phyloP scores from a whole-genome alignment of 2,329 filamentous ascomycete genomes.

The Ceratocystis colombiana region DNA sequence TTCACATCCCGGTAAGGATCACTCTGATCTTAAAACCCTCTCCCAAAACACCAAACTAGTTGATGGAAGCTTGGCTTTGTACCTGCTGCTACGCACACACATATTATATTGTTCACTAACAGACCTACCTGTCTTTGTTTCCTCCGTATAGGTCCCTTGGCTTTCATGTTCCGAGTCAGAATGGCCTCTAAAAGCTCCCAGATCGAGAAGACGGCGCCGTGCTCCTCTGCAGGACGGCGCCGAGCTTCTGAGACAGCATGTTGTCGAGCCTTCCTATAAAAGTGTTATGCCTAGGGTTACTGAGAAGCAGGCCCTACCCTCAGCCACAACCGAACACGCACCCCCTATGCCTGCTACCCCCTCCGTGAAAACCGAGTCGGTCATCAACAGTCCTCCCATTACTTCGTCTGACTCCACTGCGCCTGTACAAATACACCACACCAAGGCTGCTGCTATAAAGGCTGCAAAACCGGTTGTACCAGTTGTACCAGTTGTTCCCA shows the following conservation, averaged over 20 bases:
- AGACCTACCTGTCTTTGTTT: not conserved
- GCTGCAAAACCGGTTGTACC: slow-evolving; percentile 35
- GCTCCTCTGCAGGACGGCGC: slow-evolving; percentile 19
- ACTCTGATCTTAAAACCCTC: no score
- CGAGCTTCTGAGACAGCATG: slow-evolving; percentile 25
- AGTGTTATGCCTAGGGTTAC: not conserved
- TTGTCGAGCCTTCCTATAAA: slow-evolving; percentile 20
- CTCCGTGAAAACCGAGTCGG: not conserved
- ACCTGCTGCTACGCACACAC: no score
- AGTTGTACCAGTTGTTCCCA: slow-evolving; percentile 42
- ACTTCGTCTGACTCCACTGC: not conserved
- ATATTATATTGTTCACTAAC: not conserved
- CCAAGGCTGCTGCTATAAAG: slow-evolving; percentile 28
- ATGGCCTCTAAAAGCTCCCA: slow-evolving; percentile 39
- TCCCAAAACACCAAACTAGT: not conserved
- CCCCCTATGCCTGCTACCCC: not conserved
- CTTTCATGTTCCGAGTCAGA: slow-evolving; percentile 41
- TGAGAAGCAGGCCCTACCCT: not conserved
- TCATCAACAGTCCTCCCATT: not conserved
- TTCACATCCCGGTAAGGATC: slow-evolving; percentile 10
- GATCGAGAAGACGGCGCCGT: slow-evolving; percentile 27
- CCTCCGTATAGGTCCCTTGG: slow-evolving; percentile 45
- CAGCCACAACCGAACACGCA: not conserved
- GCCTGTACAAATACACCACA: not conserved
- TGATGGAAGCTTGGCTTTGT: not conserved